Evolutionary conservation across 1,284 basidiomycete genomes (phyloP).

Genomic region (Boletus austroedulis): DNA sequence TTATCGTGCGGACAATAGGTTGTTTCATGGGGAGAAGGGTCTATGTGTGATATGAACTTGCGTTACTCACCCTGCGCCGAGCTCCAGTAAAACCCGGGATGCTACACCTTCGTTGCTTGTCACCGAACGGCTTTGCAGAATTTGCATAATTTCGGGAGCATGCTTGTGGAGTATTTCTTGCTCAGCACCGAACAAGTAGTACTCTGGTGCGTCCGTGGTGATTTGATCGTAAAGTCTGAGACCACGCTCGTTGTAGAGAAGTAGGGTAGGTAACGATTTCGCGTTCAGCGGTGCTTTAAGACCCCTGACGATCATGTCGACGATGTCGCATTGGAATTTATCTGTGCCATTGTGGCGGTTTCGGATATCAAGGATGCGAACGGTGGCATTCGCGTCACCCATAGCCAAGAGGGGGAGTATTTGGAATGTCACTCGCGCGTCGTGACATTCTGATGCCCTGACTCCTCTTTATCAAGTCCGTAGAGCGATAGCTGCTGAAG

Average conservation of each 20-base stretch:
- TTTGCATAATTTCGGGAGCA: constrained; percentile 64
- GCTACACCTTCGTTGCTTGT: constrained; percentile 43
- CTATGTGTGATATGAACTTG: neutral
- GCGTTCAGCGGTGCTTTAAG: constrained; percentile 51
- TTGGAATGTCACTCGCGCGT: neutral
- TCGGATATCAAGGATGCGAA: constrained; percentile 30
- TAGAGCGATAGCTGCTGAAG: constrained; percentile 18
- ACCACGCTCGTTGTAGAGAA: constrained; percentile 86
- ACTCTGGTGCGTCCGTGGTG: constrained; percentile 78
- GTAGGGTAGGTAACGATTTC: constrained; percentile 77
- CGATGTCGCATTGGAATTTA: constrained; percentile 35
- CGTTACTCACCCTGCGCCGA: constrained; percentile 81
- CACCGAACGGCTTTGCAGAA: constrained; percentile 58
- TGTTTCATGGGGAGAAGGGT: neutral
- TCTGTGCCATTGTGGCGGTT: constrained; percentile 5
- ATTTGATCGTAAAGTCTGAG: constrained; percentile 82
- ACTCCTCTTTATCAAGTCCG: constrained; percentile 13
- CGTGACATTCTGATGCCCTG: neutral
- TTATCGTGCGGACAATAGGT: neutral
- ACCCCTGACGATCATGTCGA: constrained; percentile 51
- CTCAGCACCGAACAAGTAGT: constrained; percentile 84
- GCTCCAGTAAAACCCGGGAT: constrained; percentile 68
- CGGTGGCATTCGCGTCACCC: constrained; percentile 22
- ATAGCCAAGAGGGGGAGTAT: constrained; percentile 10
- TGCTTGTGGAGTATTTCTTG: constrained; percentile 65